Percentiles rank a stretch among this genome's conserved stretches.
Evolutionary conservation across 2,329 filamentous ascomycete species (phyloP).

Genomic region (Hymenoscyphus linearis): DNA sequence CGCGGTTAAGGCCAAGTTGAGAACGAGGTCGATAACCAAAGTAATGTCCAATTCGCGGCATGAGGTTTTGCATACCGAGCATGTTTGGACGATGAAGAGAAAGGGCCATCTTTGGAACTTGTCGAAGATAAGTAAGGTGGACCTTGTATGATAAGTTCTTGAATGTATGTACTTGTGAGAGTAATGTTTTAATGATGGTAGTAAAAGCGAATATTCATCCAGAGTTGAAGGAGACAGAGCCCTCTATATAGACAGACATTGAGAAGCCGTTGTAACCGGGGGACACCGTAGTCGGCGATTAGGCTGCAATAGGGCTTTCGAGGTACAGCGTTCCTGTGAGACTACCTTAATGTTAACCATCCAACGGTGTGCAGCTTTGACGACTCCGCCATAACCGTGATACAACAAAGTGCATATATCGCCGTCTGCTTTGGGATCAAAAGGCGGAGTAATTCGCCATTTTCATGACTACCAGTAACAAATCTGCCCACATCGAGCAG

Average conservation of each 20-base stretch:
- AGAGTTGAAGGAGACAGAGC: not conserved
- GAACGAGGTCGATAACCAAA: not conserved
- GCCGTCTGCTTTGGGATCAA: not conserved
- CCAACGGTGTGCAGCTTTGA: not conserved
- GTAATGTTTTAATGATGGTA: not conserved
- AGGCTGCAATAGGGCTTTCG: conserved; percentile 10
- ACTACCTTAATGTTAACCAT: not conserved
- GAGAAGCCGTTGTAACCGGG: not conserved
- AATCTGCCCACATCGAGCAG: not conserved
- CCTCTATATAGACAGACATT: conserved; percentile 3
- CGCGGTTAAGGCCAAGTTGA: not conserved
- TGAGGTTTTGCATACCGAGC: not conserved
- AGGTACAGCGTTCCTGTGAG: not conserved
- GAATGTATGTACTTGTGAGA: not conserved
- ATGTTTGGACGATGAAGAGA: not conserved
- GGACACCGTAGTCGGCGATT: conserved; percentile 3
- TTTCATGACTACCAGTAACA: not conserved
- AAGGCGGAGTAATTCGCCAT: not conserved
- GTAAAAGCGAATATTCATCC: not conserved
- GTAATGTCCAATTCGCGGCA: not conserved
- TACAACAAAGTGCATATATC: not conserved
- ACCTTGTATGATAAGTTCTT: not conserved
- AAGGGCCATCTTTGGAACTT: not conserved
- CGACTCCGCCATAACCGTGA: conserved; percentile 1
- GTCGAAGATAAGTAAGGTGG: not conserved